Evolutionary conservation across 1,284 basidiomycete genomes (phyloP).

Genomic region (Leccinum solheimii): DNA sequence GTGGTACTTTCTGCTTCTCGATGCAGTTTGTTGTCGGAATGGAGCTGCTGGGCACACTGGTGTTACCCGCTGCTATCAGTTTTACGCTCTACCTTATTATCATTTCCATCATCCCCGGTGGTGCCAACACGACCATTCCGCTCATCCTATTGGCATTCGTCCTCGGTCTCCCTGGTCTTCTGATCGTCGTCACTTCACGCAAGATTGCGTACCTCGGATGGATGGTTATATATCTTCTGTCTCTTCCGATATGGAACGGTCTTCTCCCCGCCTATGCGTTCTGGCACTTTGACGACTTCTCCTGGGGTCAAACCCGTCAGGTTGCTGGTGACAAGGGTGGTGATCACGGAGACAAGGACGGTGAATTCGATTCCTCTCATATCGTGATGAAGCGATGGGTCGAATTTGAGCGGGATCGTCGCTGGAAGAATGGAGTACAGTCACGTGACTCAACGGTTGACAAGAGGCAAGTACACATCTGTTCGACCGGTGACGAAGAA

Average conservation of each 20-base stretch:
- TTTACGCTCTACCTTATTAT: constrained; percentile 95
- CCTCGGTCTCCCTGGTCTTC: constrained; percentile 91
- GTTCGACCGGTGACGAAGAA: constrained; percentile 12
- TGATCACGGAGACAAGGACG: constrained; percentile 87
- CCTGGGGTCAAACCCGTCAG: constrained; percentile 96
- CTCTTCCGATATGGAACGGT: constrained; percentile 96
- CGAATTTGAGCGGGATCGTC: constrained; percentile 94
- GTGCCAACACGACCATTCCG: constrained; percentile 85
- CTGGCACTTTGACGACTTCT: constrained; percentile 99
- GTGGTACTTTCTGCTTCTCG: constrained; percentile 95
- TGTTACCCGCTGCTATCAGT: constrained; percentile 95
- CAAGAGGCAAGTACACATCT: constrained; percentile 54
- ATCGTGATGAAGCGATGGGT: constrained; percentile 99
- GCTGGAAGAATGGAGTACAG: constrained; percentile 86
- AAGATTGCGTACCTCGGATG: constrained; percentile 94
- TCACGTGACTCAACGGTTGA: constrained; percentile 81
- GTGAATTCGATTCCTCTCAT: constrained; percentile 93
- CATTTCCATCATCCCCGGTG: constrained; percentile 78
- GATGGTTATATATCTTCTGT: constrained; percentile 95
- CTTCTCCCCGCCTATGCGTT: constrained; percentile 92
- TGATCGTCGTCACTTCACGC: constrained; percentile 93
- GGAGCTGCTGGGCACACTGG: constrained; percentile 95
- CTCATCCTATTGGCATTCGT: constrained; percentile 92
- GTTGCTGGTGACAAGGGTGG: constrained; percentile 75
- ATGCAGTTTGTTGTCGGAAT: constrained; percentile 99